Percentiles rank a stretch among this genome's conserved stretches.
Conservation (phyloP, 2,329 filamentous ascomycete species). For the Epichloe sibirici region DNA sequence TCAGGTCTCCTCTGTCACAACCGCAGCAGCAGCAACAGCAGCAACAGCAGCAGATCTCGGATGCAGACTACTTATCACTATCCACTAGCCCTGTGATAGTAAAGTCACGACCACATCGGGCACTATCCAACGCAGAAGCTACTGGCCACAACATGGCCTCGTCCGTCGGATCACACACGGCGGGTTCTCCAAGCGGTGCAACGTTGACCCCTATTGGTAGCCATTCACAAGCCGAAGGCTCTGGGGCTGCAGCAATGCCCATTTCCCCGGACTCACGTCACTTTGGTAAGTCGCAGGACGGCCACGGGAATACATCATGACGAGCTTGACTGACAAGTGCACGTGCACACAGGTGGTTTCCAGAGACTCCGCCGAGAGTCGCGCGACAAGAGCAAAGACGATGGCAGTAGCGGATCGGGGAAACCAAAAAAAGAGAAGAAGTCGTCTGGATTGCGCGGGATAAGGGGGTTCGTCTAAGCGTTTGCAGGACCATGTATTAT, state of each 20-base stretch:
- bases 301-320: slow-evolving; percentile 1
- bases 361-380: slow-evolving; percentile 36
- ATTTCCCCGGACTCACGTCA: slow-evolving; percentile 29
- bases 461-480: slow-evolving; percentile 24
- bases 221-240: not conserved
- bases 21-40: not conserved
- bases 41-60: slow-evolving; percentile 3
- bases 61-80: slow-evolving; percentile 25
- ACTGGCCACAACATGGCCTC: slow-evolving; percentile 31
- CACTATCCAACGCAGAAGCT: slow-evolving; percentile 33
- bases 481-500: slow-evolving; percentile 1
- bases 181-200: not conserved
- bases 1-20: not conserved
- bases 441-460: slow-evolving; percentile 26
- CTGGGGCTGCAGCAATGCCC: slow-evolving; percentile 14
- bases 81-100: slow-evolving; percentile 27
- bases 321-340: slow-evolving; percentile 7
- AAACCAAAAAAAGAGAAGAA: slow-evolving; percentile 26
- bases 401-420: slow-evolving; percentile 18
- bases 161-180: slow-evolving; percentile 23
- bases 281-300: slow-evolving; percentile 25
- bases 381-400: slow-evolving; percentile 35
- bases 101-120: slow-evolving; percentile 25
- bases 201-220: not conserved
- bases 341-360: slow-evolving; percentile 26